These are phyloP conservation scores for Moniliella sp. DNA, from an alignment of 1,284 basidiomycete species.

Conservation along the genomic window DNA sequence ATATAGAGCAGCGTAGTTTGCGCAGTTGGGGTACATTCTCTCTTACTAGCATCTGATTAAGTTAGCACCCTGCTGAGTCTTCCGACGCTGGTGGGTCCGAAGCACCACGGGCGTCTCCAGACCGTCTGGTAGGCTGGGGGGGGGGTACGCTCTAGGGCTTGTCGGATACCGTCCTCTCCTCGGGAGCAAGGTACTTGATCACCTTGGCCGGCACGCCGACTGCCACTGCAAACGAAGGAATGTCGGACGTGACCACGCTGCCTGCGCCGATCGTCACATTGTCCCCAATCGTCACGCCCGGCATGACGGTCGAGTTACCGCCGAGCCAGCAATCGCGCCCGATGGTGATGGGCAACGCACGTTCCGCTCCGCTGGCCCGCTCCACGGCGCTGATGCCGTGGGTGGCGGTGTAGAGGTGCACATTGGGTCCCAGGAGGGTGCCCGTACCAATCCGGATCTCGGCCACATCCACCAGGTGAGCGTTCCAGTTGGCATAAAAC, in stretches of 20 bases:
- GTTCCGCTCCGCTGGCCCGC: conserved; percentile 9
- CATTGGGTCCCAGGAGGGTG: conserved; percentile 15
- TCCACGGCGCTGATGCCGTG: conserved; percentile 11
- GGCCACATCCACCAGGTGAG: conserved; percentile 15
- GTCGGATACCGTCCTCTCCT: conserved; percentile 7
- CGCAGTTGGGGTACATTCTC: too few relatives aligned
- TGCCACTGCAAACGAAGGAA: conserved; percentile 5
- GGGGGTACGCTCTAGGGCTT: too few relatives aligned
- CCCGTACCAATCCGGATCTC: conserved; percentile 13
- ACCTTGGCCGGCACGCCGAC: conserved; percentile 5
- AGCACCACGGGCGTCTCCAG: too few relatives aligned
- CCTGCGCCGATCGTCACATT: conserved; percentile 6
- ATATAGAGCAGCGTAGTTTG: too few relatives aligned
- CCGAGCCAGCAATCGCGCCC: conserved; percentile 15
- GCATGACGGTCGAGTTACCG: conserved; percentile 1
- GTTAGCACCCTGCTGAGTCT: too few relatives aligned
- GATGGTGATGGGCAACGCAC: conserved; percentile 14
- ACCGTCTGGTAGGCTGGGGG: too few relatives aligned
- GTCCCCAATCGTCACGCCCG: conserved; percentile 6
- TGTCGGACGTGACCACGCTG: conserved; percentile 6
- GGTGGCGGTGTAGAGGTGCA: conserved; percentile 18
- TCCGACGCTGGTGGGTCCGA: too few relatives aligned
- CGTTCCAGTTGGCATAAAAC: conserved; percentile 21
- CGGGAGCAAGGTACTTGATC: conserved; percentile 23
- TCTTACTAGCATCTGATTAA: too few relatives aligned